phyloP scores from a whole-genome alignment of 208 protist species.

The Acanthamoeba divionensis region DNA sequence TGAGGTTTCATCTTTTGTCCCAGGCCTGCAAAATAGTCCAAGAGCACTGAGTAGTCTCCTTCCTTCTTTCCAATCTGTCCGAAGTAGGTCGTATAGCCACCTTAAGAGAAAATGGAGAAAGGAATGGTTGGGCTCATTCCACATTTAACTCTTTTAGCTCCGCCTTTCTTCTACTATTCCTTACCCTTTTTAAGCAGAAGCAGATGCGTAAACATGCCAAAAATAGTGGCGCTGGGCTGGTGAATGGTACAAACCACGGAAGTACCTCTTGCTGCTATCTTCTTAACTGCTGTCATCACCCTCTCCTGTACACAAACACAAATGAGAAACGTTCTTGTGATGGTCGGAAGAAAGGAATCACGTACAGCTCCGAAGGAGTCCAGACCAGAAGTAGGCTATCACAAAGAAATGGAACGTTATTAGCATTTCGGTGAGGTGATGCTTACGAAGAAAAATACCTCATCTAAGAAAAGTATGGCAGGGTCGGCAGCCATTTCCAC shows the following conservation, averaged over 20 bases:
- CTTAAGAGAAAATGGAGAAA: not conserved
- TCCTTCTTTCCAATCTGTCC: not conserved
- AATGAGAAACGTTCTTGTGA: too few relatives aligned
- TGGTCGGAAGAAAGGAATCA: not conserved
- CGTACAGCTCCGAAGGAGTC: slow-evolving; percentile 39
- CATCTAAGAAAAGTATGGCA: slow-evolving; percentile 66
- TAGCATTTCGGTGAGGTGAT: not conserved
- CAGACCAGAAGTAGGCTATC: slow-evolving; percentile 38
- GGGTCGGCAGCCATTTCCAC: slow-evolving; percentile 70
- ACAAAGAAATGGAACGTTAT: not conserved
- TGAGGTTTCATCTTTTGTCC: not conserved
- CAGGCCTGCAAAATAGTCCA: slow-evolving; percentile 5
- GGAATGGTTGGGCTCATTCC: not conserved
- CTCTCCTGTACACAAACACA: not conserved
- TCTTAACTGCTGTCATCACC: slow-evolving; percentile 34
- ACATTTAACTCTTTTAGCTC: not conserved
- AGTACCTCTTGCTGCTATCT: not conserved
- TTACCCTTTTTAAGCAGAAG: slow-evolving; percentile 48
- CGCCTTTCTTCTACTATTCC: not conserved
- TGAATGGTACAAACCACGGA: slow-evolving; percentile 51
- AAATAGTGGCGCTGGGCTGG: slow-evolving; percentile 8
- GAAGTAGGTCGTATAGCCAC: slow-evolving; percentile 4
- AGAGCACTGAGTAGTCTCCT: not conserved
- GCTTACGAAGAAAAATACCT: slow-evolving; percentile 31
- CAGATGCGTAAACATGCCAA: slow-evolving; percentile 50